Evolutionary conservation across 805 yeast species (phyloP).

Genomic region (Metschnikowia noctiluminum): DNA sequence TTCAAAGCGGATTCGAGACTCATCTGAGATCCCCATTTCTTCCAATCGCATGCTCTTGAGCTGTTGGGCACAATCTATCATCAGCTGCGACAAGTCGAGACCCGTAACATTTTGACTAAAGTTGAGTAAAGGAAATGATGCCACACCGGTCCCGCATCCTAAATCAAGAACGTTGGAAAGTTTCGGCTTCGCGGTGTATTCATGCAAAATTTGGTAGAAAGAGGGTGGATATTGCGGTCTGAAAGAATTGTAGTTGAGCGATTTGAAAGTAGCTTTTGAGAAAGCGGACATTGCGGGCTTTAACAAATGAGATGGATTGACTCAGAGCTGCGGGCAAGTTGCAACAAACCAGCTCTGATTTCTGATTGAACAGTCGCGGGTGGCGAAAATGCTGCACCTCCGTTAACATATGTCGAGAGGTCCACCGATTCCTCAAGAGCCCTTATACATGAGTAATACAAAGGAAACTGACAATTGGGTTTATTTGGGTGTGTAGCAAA

Average conservation of each 20-base stretch:
- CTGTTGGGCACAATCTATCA: constrained; percentile 44
- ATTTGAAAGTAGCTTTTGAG: constrained; percentile 14
- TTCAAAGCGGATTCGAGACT: constrained; percentile 27
- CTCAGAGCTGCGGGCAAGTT: too few species aligned
- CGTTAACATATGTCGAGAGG: too few species aligned
- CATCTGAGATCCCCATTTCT: constrained; percentile 25
- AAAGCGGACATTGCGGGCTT: constrained; percentile 14
- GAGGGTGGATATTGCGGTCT: constrained; percentile 41
- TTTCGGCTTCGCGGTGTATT: constrained; percentile 22
- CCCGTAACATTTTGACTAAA: constrained; percentile 40
- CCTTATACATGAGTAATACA: too few species aligned
- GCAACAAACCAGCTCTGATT: too few species aligned
- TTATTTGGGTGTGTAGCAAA: too few species aligned
- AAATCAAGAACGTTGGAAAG: constrained; percentile 32
- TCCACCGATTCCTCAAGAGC: too few species aligned
- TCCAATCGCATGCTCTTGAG: constrained; percentile 23
- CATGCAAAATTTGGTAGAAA: constrained; percentile 30
- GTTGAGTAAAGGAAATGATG: constrained; percentile 42
- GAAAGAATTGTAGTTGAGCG: constrained; percentile 28
- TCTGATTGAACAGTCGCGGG: too few species aligned
- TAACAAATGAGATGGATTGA: too few species aligned
- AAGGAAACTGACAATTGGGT: too few species aligned
- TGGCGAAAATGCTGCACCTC: too few species aligned
- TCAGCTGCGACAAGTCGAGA: constrained; percentile 44
- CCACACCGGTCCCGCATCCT: constrained; percentile 57